Evolutionary conservation across 305 asterid species (phyloP).

Genomic region (Fraxinus sp.): DNA sequence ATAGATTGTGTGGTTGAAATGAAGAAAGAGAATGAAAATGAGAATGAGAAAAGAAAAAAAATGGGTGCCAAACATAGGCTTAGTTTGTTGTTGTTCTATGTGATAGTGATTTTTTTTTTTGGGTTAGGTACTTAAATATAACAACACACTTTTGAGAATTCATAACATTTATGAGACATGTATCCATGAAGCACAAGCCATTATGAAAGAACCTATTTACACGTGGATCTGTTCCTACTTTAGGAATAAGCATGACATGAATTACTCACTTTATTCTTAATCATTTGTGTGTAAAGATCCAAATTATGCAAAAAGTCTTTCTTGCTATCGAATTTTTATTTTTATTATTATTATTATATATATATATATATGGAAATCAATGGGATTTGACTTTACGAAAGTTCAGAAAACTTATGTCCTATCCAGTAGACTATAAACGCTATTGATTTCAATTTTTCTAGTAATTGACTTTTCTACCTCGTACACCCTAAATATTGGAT

Average conservation of each 20-base stretch:
- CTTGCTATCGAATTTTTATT: background rate
- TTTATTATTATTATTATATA: too few relatives aligned
- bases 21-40: too few relatives aligned
- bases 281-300: background rate
- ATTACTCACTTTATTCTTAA: slow-evolving; percentile 4
- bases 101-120: background rate
- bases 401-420: background rate
- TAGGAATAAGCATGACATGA: slow-evolving; percentile 10
- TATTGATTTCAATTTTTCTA: background rate
- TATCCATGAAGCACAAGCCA: background rate
- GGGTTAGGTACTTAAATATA: background rate
- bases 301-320: background rate
- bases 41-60: too few relatives aligned
- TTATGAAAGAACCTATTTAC: slow-evolving; percentile 19
- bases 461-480: background rate
- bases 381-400: background rate
- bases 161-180: slow-evolving; percentile 13
- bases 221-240: slow-evolving; percentile 7
- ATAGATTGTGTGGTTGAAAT: too few relatives aligned
- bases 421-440: background rate
- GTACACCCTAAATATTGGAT: background rate
- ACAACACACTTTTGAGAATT: background rate
- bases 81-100: background rate
- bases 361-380: background rate
- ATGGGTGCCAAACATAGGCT: too few relatives aligned